Percentiles rank a stretch among this genome's conserved stretches.
These are phyloP conservation scores for Venturia carpophila DNA, from an alignment of 2,329 filamentous ascomycete genomes.

Conservation along the genomic window DNA sequence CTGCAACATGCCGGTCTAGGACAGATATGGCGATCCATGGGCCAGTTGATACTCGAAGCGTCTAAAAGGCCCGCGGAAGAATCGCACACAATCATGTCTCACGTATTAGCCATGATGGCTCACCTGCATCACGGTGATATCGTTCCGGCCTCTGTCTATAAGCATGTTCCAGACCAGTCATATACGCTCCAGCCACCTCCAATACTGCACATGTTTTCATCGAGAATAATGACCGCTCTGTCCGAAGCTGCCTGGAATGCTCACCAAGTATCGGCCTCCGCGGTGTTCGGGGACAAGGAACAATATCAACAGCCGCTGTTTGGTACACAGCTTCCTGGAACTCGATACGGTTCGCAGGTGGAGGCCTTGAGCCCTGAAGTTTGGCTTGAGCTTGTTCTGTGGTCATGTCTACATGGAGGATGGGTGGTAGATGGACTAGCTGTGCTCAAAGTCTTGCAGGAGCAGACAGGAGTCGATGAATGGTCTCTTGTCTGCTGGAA, in stretches of 20 bases:
- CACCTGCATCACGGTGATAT: conserved; percentile 40
- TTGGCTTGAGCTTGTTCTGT: conserved; percentile 46
- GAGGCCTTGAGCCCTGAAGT: conserved; percentile 39
- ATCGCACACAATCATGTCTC: conserved; percentile 31
- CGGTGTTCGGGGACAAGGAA: conserved; percentile 22
- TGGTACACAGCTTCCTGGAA: conserved; percentile 1
- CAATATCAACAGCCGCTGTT: background rate
- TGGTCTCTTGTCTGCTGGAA: conserved; percentile 27
- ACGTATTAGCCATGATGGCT: conserved; percentile 42
- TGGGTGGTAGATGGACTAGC: conserved; percentile 38
- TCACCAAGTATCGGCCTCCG: conserved; percentile 32
- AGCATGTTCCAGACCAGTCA: conserved; percentile 28
- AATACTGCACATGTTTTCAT: conserved; percentile 40
- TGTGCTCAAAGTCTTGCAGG: conserved; percentile 31
- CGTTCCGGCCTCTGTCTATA: conserved; percentile 41
- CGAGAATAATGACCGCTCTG: conserved; percentile 41
- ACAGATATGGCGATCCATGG: conserved; percentile 40
- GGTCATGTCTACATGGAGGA: conserved; percentile 43
- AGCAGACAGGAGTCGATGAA: conserved; percentile 22
- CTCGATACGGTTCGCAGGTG: conserved; percentile 30
- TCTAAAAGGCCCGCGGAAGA: conserved; percentile 22
- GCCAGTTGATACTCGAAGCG: conserved; percentile 37
- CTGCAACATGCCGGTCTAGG: conserved; percentile 34
- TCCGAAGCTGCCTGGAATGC: conserved; percentile 45
- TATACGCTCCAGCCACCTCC: conserved; percentile 40